Base-by-base conservation (phyloP, 2,329 filamentous ascomycete genomes). In the Hymenoscyphus occultus region DNA sequence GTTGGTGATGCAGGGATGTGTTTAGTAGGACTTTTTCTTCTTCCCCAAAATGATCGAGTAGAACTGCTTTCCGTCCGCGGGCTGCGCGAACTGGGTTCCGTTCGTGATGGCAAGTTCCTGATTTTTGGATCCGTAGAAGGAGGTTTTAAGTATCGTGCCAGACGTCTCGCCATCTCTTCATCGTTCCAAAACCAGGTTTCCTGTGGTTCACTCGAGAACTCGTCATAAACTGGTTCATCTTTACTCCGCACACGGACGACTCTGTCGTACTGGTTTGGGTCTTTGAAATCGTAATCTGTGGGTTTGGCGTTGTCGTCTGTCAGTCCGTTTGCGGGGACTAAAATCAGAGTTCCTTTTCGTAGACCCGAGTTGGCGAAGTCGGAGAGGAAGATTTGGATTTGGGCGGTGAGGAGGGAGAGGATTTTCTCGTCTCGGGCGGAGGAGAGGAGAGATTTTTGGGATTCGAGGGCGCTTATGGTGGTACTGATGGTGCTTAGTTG, bases 311-410 rank as follows among this genome's bases (percentile, higher is more conserved):
- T 67, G 22, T 68, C 61, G 2, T 69, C 68, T 31, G 66, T 57
- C 0, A 73, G 19, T 16, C 67, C 72, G 13, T 59, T 63, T 16
- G 67, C 65, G 1, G 74, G 73, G 40, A 74, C 69, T 6, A 75
- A 65, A 16, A 74, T 71, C 7, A 75, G 62, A 0, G 70, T 72
- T 6, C 72, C 74, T 60, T 62, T 67, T 13, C 48, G 51, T 2
- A 69, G 64, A 2, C 72, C 70, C 0, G 71, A 70, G 13, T 67
- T 67, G 39, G 69, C 70, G 59, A 73, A 74, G 28, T 69, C 67
- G 14, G 68, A 71, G 61, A 75, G 66, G 63, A 71, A 75, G 35
- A 42, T 40, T 60, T 73, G 71, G 45, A 73, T 73, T 22, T 72
- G 68, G 6, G 65, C 54, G n/a, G 68, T 71, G 10, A 74, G 69